These are phyloP conservation scores for Saksenaea oblongispora DNA, from an alignment of 371 early-diverging fungal genomes.

Conservation along the genomic window DNA sequence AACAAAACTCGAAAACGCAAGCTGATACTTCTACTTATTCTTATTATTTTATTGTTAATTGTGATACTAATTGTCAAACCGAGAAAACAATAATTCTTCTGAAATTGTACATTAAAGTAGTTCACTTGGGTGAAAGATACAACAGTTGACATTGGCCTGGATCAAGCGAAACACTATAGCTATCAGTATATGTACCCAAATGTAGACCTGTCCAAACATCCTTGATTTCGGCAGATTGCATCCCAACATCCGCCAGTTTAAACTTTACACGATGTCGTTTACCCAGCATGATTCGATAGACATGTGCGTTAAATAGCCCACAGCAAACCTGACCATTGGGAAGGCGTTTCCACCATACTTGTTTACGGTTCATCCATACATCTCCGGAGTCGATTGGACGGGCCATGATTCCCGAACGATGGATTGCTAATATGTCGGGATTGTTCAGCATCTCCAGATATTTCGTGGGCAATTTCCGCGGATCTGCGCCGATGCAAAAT, in stretches of 20 bases:
- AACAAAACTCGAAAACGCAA: conserved; percentile 65
- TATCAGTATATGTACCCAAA: conserved; percentile 16
- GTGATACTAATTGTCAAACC: conserved; percentile 70
- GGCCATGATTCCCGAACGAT: conserved; percentile 48
- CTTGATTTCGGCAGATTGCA: conserved; percentile 14
- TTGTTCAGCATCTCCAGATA: conserved; percentile 39
- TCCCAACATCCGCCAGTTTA: conserved; percentile 26
- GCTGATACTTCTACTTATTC: conserved; percentile 61
- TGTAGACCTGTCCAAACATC: conserved; percentile 39
- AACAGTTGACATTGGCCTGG: conserved; percentile 25
- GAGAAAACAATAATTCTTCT: conserved; percentile 25
- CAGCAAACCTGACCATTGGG: conserved; percentile 39
- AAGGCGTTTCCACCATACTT: conserved; percentile 47
- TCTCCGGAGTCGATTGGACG: conserved; percentile 41
- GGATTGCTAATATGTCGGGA: conserved; percentile 38
- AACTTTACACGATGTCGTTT: conserved; percentile 30
- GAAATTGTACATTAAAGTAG: background rate
- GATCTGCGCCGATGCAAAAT: conserved; percentile 46
- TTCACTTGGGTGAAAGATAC: conserved; percentile 8
- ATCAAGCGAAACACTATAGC: conserved; percentile 11
- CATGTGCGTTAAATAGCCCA: conserved; percentile 41
- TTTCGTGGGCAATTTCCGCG: conserved; percentile 39
- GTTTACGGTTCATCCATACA: conserved; percentile 39
- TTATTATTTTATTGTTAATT: conserved; percentile 62
- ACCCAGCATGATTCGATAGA: conserved; percentile 41